These are phyloP conservation scores for Inonotus obliquus DNA, from an alignment of 1,284 basidiomycete species.

Conservation along the genomic window DNA sequence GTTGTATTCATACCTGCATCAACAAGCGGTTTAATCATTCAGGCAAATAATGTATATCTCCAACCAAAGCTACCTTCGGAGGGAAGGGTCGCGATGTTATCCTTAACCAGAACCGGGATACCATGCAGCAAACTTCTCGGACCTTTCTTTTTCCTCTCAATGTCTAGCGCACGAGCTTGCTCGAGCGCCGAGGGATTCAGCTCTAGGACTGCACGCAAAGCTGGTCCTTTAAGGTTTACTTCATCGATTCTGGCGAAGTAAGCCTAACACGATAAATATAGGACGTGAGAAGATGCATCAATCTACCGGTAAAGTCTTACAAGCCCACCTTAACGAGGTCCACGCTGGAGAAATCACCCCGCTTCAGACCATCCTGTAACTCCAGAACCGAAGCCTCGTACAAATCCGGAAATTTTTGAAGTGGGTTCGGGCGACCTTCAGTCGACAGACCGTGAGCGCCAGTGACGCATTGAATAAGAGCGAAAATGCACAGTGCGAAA, in stretches of 20 bases:
- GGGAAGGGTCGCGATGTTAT: slow-evolving; percentile 47
- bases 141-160: slow-evolving; percentile 43
- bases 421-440: not conserved
- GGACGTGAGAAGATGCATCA: not conserved
- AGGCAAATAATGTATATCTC: not conserved
- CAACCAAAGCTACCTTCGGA: slow-evolving; percentile 40
- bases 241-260: slow-evolving; percentile 69
- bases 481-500: not conserved
- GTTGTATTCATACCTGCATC: slow-evolving; percentile 40
- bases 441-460: not conserved
- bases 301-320: slow-evolving; percentile 36
- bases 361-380: slow-evolving; percentile 48
- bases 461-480: not conserved
- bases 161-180: slow-evolving; percentile 50
- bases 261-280: slow-evolving; percentile 35
- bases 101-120: slow-evolving; percentile 67
- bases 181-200: slow-evolving; percentile 53
- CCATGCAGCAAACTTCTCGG: slow-evolving; percentile 58
- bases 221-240: slow-evolving; percentile 60
- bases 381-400: slow-evolving; percentile 59
- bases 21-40: not conserved
- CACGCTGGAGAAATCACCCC: slow-evolving; percentile 53
- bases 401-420: slow-evolving; percentile 42
- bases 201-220: slow-evolving; percentile 59
- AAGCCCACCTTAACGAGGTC: slow-evolving; percentile 54